These are phyloP conservation scores for Cyberlindnera samutprakarnensis DNA, from an alignment of 805 yeast genomes.

Conservation along the genomic window DNA sequence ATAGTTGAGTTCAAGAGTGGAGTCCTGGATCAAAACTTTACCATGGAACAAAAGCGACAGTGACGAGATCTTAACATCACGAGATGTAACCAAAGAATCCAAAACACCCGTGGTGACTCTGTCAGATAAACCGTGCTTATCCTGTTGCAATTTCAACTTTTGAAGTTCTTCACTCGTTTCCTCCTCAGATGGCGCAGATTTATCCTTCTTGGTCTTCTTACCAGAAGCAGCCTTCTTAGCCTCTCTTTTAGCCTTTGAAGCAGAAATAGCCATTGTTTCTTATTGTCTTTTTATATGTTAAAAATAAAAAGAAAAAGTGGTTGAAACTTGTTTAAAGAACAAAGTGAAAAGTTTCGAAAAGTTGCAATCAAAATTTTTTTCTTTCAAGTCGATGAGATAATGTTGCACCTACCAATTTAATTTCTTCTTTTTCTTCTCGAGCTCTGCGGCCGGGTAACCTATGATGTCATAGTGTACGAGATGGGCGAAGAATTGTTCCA, in stretches of 20 bases:
- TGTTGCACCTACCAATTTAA: background rate
- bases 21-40: conserved; percentile 90
- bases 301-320: too few species aligned
- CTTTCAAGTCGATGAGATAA: conserved; percentile 1
- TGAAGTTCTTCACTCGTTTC: conserved; percentile 73
- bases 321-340: too few species aligned
- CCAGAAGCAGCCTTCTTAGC: conserved; percentile 91
- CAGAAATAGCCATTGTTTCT: conserved; percentile 38
- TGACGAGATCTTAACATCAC: conserved; percentile 89
- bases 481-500: too few species aligned
- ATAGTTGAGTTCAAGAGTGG: conserved; percentile 85
- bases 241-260: conserved; percentile 97
- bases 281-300: background rate
- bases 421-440: too few species aligned
- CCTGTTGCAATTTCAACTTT: conserved; percentile 87
- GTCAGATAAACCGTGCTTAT: conserved; percentile 89
- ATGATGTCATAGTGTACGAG: too few species aligned
- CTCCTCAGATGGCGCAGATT: conserved; percentile 37
- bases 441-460: conserved; percentile 2
- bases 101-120: conserved; percentile 98
- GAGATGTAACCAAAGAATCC: conserved; percentile 79
- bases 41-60: conserved; percentile 95
- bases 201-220: conserved; percentile 52
- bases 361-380: background rate
- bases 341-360: background rate